These are phyloP conservation scores for Panicum virgatum DNA, from an alignment of 202 grass and related monocot species.

Conservation along the genomic window DNA sequence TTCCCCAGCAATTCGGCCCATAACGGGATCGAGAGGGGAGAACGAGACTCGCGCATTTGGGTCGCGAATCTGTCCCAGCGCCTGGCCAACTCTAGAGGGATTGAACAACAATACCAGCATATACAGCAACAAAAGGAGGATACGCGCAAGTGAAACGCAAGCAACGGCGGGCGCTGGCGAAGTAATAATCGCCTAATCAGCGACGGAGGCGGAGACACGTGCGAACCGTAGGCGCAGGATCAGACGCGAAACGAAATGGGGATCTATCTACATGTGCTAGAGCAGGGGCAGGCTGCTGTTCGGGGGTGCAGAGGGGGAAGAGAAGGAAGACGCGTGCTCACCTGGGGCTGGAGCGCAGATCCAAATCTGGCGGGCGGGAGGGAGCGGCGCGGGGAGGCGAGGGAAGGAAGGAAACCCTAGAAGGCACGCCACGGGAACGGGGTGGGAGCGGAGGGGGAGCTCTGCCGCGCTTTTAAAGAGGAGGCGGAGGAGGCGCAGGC, in stretches of 20 bases:
- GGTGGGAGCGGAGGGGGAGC: neutral
- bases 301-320: neutral
- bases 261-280: neutral
- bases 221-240: neutral
- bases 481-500: neutral
- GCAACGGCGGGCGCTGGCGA: neutral
- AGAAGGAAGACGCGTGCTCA: neutral
- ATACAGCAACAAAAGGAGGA: neutral
- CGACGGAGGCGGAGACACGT: neutral
- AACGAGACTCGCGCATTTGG: neutral
- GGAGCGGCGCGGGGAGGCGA: neutral
- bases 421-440: neutral
- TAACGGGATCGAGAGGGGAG: neutral
- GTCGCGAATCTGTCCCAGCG: neutral
- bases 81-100: neutral
- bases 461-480: constrained; percentile 22
- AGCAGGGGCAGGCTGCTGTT: neutral
- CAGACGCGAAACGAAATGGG: neutral
- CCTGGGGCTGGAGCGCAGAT: neutral
- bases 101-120: neutral
- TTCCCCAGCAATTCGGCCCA: neutral
- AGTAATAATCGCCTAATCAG: neutral
- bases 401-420: constrained; percentile 14
- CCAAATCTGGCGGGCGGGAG: constrained; percentile 13
- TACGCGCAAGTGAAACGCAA: neutral